These are phyloP conservation scores for Chalciporus chontae DNA, from an alignment of 768 basidiomycete genomes.

Conservation along the genomic window DNA sequence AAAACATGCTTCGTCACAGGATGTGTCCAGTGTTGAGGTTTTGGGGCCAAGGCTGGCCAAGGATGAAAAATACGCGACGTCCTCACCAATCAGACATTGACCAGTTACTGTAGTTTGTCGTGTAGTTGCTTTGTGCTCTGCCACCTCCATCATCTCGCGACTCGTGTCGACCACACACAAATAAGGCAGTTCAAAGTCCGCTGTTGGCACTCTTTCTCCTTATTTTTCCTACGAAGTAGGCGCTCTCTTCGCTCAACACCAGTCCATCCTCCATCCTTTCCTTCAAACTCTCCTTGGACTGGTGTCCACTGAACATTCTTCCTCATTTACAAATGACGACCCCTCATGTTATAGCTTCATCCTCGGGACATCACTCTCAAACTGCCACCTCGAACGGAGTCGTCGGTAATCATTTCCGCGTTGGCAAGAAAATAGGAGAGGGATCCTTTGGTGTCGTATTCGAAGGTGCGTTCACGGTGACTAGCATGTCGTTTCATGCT, in stretches of 20 bases:
- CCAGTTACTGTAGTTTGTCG: not conserved
- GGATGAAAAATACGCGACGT: too few species aligned
- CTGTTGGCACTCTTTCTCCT: slow-evolving; percentile 22
- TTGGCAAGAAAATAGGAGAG: slow-evolving; percentile 99
- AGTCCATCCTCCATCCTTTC: slow-evolving; percentile 21
- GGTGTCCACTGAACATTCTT: slow-evolving; percentile 19
- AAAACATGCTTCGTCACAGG: slow-evolving; percentile 9
- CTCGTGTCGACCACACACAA: slow-evolving; percentile 24
- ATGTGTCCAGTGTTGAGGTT: too few species aligned
- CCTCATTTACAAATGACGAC: slow-evolving; percentile 55
- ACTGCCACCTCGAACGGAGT: slow-evolving; percentile 64
- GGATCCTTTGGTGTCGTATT: slow-evolving; percentile 99
- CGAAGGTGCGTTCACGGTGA: slow-evolving; percentile 61
- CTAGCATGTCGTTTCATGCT: not conserved
- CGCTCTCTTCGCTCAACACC: slow-evolving; percentile 22
- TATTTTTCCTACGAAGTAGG: slow-evolving; percentile 24
- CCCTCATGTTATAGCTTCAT: slow-evolving; percentile 80
- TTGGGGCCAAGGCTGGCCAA: too few species aligned
- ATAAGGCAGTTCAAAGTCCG: slow-evolving; percentile 32
- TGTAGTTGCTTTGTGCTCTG: not conserved
- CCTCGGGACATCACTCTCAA: slow-evolving; percentile 64
- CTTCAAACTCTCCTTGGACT: slow-evolving; percentile 26
- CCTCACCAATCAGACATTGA: not conserved
- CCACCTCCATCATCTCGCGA: not conserved
- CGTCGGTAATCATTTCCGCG: slow-evolving; percentile 78